Evolutionary conservation across 768 basidiomycete species (phyloP).

Genomic region (Mycena capillaripes): DNA sequence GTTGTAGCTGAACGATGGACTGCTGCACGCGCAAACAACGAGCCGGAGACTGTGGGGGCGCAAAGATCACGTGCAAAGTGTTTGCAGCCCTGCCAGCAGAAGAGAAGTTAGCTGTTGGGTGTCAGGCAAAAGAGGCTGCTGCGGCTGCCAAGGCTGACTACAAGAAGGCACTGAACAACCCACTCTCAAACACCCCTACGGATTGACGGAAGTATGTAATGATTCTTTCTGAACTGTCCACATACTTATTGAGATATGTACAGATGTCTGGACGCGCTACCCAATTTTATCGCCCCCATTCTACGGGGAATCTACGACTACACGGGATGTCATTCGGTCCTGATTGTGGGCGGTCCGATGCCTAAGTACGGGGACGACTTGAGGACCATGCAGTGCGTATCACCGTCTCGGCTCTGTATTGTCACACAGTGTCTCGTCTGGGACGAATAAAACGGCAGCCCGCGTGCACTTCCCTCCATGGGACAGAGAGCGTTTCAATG

Average conservation of each 20-base stretch:
- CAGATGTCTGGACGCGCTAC: neutral
- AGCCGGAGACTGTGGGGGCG: neutral
- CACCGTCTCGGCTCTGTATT: no score
- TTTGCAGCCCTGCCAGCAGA: neutral
- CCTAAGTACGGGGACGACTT: neutral
- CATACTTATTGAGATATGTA: no score
- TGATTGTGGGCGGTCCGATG: neutral
- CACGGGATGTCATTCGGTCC: neutral
- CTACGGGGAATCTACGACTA: neutral
- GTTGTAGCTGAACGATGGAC: slow-evolving; percentile 3
- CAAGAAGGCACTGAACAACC: neutral
- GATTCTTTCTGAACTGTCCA: neutral
- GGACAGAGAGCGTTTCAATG: slow-evolving; percentile 12
- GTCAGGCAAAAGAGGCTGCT: neutral
- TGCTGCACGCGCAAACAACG: neutral
- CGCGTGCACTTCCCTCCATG: slow-evolving; percentile 1
- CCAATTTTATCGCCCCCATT: neutral
- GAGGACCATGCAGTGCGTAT: neutral
- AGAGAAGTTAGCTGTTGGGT: neutral
- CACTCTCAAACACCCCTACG: neutral
- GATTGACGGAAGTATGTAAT: slow-evolving; percentile 7
- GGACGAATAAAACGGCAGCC: neutral
- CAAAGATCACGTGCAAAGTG: neutral
- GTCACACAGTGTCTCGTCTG: neutral
- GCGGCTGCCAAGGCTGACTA: neutral